Evolutionary conservation across 148 eudicot species (phyloP), one percentile per base, ranked within the genome.

Genomic region (Oxyria digyna): DNA sequence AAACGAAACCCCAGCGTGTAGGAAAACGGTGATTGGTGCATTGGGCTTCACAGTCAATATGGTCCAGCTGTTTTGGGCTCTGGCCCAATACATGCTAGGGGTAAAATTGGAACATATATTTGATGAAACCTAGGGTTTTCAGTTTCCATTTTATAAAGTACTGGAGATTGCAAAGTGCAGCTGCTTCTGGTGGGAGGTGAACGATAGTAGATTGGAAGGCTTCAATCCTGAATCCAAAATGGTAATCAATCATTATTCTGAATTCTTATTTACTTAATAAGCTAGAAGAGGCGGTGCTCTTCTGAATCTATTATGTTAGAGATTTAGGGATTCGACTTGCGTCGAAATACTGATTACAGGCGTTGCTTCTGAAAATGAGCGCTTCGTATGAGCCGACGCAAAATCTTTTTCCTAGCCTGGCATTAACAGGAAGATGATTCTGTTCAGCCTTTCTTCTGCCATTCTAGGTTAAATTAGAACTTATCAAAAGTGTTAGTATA

Each of bases 341-440:
- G 69, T 78, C 75, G 74, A 74, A 35, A 43, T 73, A 79, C 74
- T 73, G 79, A 74, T 79, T 75, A 75, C 78, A 33, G 67, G 76
- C 68, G 67, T 65, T 33, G 63, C 38, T 59, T 13, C 27, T 14
- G 8, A 32, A 8, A 13, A 24, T 71, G 50, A 43, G 52, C 21
- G 68, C 48, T 78, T 23, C 63, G 78, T 74, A 74, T 74, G 72
- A 78, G 73, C 75, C 62, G 76, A 72, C 24, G 73, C 76, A 3
- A 78, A 32, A 69, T 72, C 57, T 50, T 68, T 32, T 26, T 69
- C 71, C 38, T 67, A 1, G 64, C 55, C 3, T 21, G 73, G 29
- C 3, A 11, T 29, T 59, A 7, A 1, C 6, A 69, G 40, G 38
- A 29, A 13, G 48, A 66, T 0, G 23, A 21, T 10, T 24, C 4